Evolutionary conservation across 768 basidiomycete genomes (phyloP), one percentile per base, ranked within the genome.

Genomic region (Phlebiopsis gigantea): DNA sequence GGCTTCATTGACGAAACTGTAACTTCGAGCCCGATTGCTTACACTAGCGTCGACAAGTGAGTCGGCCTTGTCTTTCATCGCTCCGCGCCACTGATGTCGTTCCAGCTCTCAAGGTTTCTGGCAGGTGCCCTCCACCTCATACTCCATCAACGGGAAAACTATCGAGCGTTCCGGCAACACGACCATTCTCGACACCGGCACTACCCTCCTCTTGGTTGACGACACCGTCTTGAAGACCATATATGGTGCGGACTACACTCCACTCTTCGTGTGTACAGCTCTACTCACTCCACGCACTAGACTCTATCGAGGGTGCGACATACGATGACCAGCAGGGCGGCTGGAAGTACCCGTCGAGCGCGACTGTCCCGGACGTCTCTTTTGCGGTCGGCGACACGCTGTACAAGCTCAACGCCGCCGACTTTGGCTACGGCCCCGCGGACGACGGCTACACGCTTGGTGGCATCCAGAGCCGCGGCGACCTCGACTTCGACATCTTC

Each of bases 111-210:
- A 71, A 56, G 73, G 74, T 44, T 75, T 73, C 66, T 75, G 74
- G 74, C 68, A 71, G 64, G 71, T 74, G 29, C 48, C 59, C 17
- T 72, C 71, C 2, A 61, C 65, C 12, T 63, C 62, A 21, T 65
- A 62, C 56, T 52, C 56, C 34, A 44, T 70, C 48, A 64, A 66
- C 46, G 66, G 68, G 19, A 66, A 62, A 25, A 63, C 58, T 26
- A 58, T 61, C 53, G 57, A 61, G 41, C 66, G 68, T n/a, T 34
- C 57, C 17, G 62, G 65, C 24, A 72, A 71, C 65, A 69, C 71
- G 12, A 68, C 73, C 28, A 74, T 75, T 54, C 63, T 71, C 43
- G 74, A 75, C 62, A 75, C 72, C 22, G 72, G 72, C 41, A 73
- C 71, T 51, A 67, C 67, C 44, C 67, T 68, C 31, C 55, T 63